Evolutionary conservation across 345 rosid genomes (phyloP).

Genomic region (Salix koriyanagi): DNA sequence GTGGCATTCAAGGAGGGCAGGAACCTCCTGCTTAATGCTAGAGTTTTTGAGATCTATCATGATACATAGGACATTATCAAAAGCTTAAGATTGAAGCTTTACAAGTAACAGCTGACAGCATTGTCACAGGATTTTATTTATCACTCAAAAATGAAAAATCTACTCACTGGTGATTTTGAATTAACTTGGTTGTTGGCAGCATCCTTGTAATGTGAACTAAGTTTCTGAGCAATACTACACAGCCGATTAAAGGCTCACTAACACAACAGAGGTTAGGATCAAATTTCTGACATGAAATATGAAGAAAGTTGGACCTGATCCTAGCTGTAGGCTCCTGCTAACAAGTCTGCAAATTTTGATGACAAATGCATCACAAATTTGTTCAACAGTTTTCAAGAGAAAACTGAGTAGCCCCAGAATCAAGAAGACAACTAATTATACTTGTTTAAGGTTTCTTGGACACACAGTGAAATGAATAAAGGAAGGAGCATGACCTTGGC

Average conservation of each 20-base stretch:
- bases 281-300: background rate
- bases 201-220: background rate
- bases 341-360: background rate
- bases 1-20: background rate
- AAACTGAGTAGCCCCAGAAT: background rate
- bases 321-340: background rate
- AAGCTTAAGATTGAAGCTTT: background rate
- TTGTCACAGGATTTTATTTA: background rate
- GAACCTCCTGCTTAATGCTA: background rate
- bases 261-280: background rate
- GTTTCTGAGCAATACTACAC: background rate
- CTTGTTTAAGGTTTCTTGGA: background rate
- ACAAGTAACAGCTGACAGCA: background rate
- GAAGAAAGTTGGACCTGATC: background rate
- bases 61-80: background rate
- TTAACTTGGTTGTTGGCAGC: background rate
- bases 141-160: background rate
- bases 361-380: background rate
- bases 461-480: background rate
- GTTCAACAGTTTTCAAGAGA: background rate
- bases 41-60: background rate
- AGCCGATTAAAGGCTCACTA: background rate
- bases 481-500: background rate
- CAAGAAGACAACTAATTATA: background rate
- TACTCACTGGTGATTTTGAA: background rate